Base-by-base conservation (phyloP, 2,329 filamentous ascomycete species). In the Rutstroemia sp. region DNA sequence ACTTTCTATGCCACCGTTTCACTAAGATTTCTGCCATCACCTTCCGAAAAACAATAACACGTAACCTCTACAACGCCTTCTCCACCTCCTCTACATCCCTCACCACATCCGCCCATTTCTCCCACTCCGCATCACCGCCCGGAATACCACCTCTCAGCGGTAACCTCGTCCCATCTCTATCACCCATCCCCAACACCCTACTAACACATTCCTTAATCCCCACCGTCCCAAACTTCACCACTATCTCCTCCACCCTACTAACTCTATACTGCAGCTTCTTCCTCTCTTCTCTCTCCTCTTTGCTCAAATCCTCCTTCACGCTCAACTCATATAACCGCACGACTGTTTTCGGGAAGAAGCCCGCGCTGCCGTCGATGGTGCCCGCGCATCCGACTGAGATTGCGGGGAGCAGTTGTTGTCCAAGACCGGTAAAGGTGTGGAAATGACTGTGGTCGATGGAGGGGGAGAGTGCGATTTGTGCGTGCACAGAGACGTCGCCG, bases 181-280 rank as follows among this genome's bases (percentile, higher is more conserved):
- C 80, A 1, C 83, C 83, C 55, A 85, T 74, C 0, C 79, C 78
- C 58, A 82, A 74, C n/a, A 85, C 71, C 44, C 82, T 72, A 57
- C 77, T 78, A 5, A 82, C 74, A 0, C 78, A 82, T 70, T 87
- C 83, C 68, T 85, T 86, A 66, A 87, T 84, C 2, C 83, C 84
- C 0, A 86, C 76, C 0, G 80, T 80, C 0, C 83, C 83, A 67
- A 76, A 81, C 59, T 71, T 76, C 0, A 78, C 83, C 54, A 87
- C 77, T 47, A 82, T 71, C 70, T 85, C 83, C 68, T 86, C 83
- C 30, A 82, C 78, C 3, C 75, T 73, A 62, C 80, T 85, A 49
- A 86, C 77, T 58, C 75, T 78, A 68, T 78, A 86, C 69, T 87
- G 83, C 62, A 86, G 65, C 38, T 74, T 66, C 45, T 79, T 74